phyloP scores from a whole-genome alignment of 768 basidiomycete genomes.

The Kondoa subrosea region DNA sequence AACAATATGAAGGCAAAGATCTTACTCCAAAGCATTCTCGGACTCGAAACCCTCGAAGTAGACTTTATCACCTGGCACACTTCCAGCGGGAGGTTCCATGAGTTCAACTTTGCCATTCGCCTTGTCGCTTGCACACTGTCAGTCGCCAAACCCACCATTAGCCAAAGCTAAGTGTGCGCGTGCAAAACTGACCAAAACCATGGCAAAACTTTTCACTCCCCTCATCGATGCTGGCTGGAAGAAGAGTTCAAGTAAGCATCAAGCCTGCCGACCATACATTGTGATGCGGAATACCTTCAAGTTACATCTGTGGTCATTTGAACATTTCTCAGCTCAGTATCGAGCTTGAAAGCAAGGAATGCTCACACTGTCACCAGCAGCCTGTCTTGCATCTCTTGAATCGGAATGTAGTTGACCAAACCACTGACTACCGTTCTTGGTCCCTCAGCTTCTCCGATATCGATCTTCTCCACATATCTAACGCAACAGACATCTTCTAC shows the following conservation, averaged over 20 bases:
- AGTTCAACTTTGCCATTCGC: constrained; percentile 75
- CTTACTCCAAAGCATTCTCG: constrained; percentile 39
- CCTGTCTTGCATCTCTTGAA: constrained; percentile 40
- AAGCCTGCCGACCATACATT: no score
- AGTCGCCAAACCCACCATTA: constrained; percentile 1
- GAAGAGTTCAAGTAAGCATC: no score
- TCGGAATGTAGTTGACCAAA: constrained; percentile 86
- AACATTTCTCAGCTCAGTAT: no score
- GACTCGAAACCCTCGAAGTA: constrained; percentile 86
- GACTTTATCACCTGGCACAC: constrained; percentile 78
- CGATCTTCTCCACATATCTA: constrained; percentile 54
- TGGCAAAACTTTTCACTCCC: constrained; percentile 92
- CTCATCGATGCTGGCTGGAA: constrained; percentile 93
- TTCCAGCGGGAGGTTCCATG: constrained; percentile 65
- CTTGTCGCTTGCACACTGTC: constrained; percentile 51
- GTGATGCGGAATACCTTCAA: no score
- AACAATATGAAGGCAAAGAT: neutral
- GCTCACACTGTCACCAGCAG: constrained; percentile 26
- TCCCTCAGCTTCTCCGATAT: constrained; percentile 83
- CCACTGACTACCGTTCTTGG: constrained; percentile 94
- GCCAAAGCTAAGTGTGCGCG: neutral
- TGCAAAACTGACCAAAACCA: constrained; percentile 65
- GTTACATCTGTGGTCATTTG: no score
- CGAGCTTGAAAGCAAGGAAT: no score
- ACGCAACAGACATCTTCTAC: constrained; percentile 4